Conservation (phyloP, 2,329 filamentous ascomycete species). For the Neopestalotiopsis rosae region DNA sequence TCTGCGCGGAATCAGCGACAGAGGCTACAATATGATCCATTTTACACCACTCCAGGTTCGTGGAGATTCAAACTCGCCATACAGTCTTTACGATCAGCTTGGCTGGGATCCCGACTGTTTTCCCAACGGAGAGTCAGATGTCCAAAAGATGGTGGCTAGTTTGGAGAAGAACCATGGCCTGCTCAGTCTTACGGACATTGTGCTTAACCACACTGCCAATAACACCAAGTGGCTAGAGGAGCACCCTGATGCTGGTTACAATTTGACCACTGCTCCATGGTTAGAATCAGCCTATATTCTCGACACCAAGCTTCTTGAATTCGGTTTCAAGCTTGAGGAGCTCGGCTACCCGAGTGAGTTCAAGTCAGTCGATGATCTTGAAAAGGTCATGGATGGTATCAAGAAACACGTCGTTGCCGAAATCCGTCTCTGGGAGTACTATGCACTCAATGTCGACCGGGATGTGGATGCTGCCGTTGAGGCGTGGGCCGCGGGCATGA, state of each 20-base stretch:
- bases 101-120: constrained; percentile 84
- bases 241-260: constrained; percentile 96
- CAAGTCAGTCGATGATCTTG: constrained; percentile 72
- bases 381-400: constrained; percentile 82
- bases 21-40: constrained; percentile 99
- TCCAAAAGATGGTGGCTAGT: constrained; percentile 75
- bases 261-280: constrained; percentile 86
- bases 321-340: constrained; percentile 75
- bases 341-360: constrained; percentile 80
- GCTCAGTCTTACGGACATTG: constrained; percentile 91
- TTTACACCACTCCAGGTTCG: constrained; percentile 93
- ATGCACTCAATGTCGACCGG: constrained; percentile 78
- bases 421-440: constrained; percentile 92
- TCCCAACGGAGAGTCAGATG: constrained; percentile 82
- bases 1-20: constrained; percentile 82
- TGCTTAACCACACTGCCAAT: constrained; percentile 96
- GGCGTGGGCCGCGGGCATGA: constrained; percentile 70
- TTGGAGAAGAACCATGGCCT: constrained; percentile 87
- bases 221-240: constrained; percentile 94
- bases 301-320: constrained; percentile 69
- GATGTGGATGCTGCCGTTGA: constrained; percentile 72
- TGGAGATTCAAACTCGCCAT: constrained; percentile 92
- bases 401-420: constrained; percentile 80
- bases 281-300: constrained; percentile 68
- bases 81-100: constrained; percentile 94